Conservation (phyloP, 768 basidiomycete species). For the Lactarius hatsudake region DNA sequence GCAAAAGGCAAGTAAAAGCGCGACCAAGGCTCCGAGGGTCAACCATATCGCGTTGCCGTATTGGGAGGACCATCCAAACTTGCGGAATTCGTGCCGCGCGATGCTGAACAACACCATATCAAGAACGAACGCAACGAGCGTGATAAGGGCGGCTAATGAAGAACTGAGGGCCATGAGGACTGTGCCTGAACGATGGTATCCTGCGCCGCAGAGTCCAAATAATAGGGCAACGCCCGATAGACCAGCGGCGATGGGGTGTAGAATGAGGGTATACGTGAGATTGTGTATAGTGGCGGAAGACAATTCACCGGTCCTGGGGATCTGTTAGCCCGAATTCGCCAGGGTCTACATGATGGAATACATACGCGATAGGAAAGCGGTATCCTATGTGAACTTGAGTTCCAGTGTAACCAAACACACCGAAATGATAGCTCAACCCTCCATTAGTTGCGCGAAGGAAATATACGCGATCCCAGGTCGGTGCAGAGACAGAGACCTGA, state of each 20-base stretch:
- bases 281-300: constrained; percentile 58
- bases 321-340: constrained; percentile 8
- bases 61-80: constrained; percentile 46
- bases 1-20: constrained; percentile 66
- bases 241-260: constrained; percentile 79
- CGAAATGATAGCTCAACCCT: constrained; percentile 49
- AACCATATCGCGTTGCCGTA: constrained; percentile 86
- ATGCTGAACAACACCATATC: constrained; percentile 82
- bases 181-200: constrained; percentile 66
- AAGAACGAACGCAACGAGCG: constrained; percentile 68
- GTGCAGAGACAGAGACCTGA: constrained; percentile 68
- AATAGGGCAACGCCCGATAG: constrained; percentile 62
- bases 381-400: constrained; percentile 58
- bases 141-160: constrained; percentile 62
- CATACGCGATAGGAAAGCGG: constrained; percentile 49
- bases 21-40: constrained; percentile 67
- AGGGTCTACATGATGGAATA: constrained; percentile 15
- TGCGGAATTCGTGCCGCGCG: constrained; percentile 54
- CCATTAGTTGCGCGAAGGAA: constrained; percentile 57
- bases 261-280: constrained; percentile 69
- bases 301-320: constrained; percentile 42
- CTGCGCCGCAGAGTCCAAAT: constrained; percentile 64
- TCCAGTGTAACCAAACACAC: constrained; percentile 77
- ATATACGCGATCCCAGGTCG: constrained; percentile 69
- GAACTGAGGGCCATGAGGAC: constrained; percentile 72